Evolutionary conservation across 2,329 filamentous ascomycete species (phyloP).

Genomic region (Xylariaceae sp.): DNA sequence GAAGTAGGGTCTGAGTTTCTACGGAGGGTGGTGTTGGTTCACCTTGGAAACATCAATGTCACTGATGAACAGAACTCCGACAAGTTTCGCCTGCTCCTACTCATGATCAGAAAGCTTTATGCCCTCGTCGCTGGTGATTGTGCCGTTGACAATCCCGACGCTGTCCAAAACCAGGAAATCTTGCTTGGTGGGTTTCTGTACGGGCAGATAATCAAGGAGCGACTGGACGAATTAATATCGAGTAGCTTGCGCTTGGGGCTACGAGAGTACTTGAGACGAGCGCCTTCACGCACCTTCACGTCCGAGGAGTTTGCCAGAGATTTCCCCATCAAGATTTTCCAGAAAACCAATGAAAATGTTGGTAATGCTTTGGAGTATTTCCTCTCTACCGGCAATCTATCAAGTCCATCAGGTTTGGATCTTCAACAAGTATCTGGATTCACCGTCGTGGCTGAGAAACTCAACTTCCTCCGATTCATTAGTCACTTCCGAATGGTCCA

Average conservation of each 20-base stretch:
- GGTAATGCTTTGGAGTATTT: constrained; percentile 90
- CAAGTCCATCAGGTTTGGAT: constrained; percentile 87
- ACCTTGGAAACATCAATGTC: constrained; percentile 80
- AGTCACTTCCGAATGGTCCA: constrained; percentile 99
- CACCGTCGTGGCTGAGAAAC: constrained; percentile 95
- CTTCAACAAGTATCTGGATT: constrained; percentile 92
- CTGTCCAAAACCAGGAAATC: constrained; percentile 92
- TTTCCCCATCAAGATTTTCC: constrained; percentile 71
- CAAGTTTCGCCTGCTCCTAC: constrained; percentile 89
- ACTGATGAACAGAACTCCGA: constrained; percentile 79
- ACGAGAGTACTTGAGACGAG: constrained; percentile 51
- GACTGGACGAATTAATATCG: constrained; percentile 79
- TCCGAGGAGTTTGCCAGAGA: constrained; percentile 73
- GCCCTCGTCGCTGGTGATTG: constrained; percentile 89
- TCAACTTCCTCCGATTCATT: constrained; percentile 98
- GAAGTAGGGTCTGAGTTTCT: constrained; percentile 90
- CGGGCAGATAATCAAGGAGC: constrained; percentile 92
- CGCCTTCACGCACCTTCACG: constrained; percentile 64
- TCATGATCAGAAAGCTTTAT: constrained; percentile 96
- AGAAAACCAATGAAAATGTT: constrained; percentile 79
- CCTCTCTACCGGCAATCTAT: constrained; percentile 87
- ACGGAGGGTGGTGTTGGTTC: constrained; percentile 81
- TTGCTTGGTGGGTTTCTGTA: constrained; percentile 90
- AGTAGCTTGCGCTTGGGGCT: constrained; percentile 47
- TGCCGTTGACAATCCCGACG: constrained; percentile 90